Evolutionary conservation across 176 grass and related monocot species (phyloP).

Genomic region (Bonia amplexicaulis): DNA sequence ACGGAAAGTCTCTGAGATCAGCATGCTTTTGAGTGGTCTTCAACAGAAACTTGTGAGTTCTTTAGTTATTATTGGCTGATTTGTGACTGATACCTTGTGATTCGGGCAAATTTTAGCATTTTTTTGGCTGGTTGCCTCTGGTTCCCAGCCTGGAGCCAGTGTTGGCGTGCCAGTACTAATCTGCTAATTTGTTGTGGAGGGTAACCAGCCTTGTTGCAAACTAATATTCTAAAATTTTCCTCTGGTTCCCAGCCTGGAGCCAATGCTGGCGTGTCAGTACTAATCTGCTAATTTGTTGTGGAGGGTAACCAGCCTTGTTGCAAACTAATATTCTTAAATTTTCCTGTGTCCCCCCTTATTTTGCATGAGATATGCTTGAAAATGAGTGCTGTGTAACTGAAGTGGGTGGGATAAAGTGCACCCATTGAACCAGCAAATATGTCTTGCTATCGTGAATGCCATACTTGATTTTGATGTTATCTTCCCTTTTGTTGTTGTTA

Average conservation of each 20-base stretch:
- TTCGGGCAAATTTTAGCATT: background rate
- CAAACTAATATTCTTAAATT: background rate
- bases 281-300: background rate
- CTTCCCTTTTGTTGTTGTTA: background rate
- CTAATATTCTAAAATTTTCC: background rate
- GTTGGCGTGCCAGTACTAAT: background rate
- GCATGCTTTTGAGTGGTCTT: background rate
- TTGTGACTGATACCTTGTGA: background rate
- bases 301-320: background rate
- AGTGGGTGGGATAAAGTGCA: background rate
- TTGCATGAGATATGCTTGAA: background rate
- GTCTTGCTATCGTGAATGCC: background rate
- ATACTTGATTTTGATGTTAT: background rate
- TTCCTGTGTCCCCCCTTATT: background rate
- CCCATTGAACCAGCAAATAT: background rate
- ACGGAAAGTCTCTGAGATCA: background rate
- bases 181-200: background rate
- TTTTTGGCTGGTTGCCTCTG: background rate
- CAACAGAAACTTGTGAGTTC: background rate
- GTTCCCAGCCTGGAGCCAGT: background rate
- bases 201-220: background rate
- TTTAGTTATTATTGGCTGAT: background rate
- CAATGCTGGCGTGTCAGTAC: background rate
- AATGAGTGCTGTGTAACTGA: background rate
- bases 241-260: background rate